A percentile compares a stretch with the other conserved stretches of the same genome.
Conservation (phyloP, 2,329 filamentous ascomycete species). For the Fusarium fujikuroi region DNA sequence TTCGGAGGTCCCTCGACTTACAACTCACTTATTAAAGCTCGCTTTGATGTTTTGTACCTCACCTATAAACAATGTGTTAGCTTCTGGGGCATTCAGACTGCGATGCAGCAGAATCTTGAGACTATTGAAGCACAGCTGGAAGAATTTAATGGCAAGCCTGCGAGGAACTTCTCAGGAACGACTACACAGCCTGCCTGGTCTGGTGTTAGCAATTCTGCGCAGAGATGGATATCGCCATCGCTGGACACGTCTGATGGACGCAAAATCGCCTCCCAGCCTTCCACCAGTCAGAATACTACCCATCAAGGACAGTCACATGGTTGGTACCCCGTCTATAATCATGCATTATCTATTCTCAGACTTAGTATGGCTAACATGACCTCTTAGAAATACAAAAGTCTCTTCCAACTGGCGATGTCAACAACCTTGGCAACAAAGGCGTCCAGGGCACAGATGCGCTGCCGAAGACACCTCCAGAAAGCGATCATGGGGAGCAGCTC, state of each 20-base stretch:
- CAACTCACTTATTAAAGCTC: not conserved
- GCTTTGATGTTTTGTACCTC: not conserved
- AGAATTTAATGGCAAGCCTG: not conserved
- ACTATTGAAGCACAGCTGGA: not conserved
- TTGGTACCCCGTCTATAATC: not conserved
- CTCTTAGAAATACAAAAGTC: not conserved
- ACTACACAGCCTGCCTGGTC: not conserved
- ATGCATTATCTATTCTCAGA: not conserved
- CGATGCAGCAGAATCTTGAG: not conserved
- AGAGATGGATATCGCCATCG: not conserved
- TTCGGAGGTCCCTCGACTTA: not conserved
- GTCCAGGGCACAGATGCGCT: not conserved
- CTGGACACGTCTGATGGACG: not conserved
- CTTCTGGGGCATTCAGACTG: not conserved
- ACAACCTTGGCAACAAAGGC: not conserved
- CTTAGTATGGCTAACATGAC: not conserved
- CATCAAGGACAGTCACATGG: not conserved
- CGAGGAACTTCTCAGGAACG: not conserved
- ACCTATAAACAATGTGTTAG: not conserved
- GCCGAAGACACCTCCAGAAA: not conserved
- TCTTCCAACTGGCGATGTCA: accelerated
- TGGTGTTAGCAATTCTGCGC: not conserved
- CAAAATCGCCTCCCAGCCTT: accelerated
- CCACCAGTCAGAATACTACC: not conserved
- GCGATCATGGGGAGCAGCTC: not conserved